Evolutionary conservation across 23 red algal genomes (phyloP).

Genomic region (Chondrus crispus): DNA sequence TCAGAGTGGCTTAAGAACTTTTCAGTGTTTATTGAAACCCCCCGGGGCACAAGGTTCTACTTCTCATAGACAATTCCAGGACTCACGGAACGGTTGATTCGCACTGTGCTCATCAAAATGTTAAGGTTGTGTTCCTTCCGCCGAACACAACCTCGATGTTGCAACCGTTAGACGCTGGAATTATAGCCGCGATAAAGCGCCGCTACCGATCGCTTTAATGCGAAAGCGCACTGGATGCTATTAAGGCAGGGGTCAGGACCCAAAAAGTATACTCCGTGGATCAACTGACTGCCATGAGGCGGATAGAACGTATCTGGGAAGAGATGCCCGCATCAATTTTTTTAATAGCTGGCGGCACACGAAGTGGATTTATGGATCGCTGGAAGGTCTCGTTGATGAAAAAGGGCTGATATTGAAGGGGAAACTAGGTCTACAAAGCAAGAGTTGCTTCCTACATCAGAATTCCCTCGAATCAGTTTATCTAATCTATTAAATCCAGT

Average conservation of each 20-base stretch:
- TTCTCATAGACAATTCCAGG: background rate
- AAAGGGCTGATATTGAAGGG: too few relatives aligned
- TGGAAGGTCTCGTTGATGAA: too few relatives aligned
- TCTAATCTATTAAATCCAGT: too few relatives aligned
- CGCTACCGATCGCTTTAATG: background rate
- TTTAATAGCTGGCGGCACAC: background rate
- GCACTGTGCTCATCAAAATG: background rate
- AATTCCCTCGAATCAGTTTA: too few relatives aligned
- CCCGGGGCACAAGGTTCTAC: background rate
- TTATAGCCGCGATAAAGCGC: background rate
- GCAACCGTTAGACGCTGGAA: background rate
- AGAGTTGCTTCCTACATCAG: too few relatives aligned
- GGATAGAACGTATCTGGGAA: background rate
- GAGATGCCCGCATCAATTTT: background rate
- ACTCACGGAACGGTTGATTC: background rate
- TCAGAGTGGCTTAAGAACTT: background rate
- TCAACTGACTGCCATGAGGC: background rate
- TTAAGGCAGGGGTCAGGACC: background rate
- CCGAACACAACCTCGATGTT: background rate
- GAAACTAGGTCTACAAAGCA: too few relatives aligned
- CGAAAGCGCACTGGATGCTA: background rate
- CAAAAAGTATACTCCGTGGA: background rate
- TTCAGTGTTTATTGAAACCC: background rate
- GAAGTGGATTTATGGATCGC: background rate
- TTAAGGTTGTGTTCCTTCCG: background rate